Evolutionary conservation across 2,329 filamentous ascomycete species (phyloP).

Genomic region (Colletotrichum musicola): DNA sequence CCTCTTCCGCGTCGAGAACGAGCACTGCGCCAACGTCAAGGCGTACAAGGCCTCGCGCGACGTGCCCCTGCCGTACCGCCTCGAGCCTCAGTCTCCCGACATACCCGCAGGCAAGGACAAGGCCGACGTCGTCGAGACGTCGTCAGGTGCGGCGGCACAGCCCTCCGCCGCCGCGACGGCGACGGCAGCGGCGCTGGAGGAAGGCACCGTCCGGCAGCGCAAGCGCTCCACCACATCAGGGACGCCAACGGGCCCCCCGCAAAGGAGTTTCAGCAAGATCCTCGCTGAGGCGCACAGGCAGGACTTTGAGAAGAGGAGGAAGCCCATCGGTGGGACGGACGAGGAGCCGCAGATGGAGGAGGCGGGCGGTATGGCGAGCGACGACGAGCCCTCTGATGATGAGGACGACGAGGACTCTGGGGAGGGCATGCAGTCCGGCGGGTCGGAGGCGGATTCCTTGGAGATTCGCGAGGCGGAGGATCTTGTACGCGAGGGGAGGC

Average conservation of each 20-base stretch:
- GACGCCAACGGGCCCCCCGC: constrained; percentile 1
- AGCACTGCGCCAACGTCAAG: constrained; percentile 92
- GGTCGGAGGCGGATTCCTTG: constrained; percentile 41
- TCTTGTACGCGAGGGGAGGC: constrained; percentile 14
- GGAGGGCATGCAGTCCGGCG: constrained; percentile 43
- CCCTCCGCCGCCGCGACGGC: neutral
- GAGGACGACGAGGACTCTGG: constrained; percentile 51
- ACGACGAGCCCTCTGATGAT: constrained; percentile 42
- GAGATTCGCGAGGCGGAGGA: constrained; percentile 46
- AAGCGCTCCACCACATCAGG: constrained; percentile 41
- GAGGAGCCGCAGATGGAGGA: constrained; percentile 42
- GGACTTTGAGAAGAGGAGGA: constrained; percentile 87
- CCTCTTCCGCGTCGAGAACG: constrained; percentile 95
- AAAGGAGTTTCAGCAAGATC: constrained; percentile 67
- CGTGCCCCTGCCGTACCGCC: constrained; percentile 84
- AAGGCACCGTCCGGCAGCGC: constrained; percentile 44
- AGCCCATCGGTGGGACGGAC: constrained; percentile 42
- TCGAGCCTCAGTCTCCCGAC: constrained; percentile 54
- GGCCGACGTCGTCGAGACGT: constrained; percentile 18
- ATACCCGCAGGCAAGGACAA: constrained; percentile 7
- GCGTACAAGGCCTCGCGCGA: constrained; percentile 92
- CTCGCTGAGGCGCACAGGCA: constrained; percentile 87
- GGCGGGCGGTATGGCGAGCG: constrained; percentile 42
- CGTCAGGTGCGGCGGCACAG: neutral
- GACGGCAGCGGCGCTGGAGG: constrained; percentile 41